phyloP scores from a whole-genome alignment of 805 yeast genomes.

The Blastobotrys terrestris region DNA sequence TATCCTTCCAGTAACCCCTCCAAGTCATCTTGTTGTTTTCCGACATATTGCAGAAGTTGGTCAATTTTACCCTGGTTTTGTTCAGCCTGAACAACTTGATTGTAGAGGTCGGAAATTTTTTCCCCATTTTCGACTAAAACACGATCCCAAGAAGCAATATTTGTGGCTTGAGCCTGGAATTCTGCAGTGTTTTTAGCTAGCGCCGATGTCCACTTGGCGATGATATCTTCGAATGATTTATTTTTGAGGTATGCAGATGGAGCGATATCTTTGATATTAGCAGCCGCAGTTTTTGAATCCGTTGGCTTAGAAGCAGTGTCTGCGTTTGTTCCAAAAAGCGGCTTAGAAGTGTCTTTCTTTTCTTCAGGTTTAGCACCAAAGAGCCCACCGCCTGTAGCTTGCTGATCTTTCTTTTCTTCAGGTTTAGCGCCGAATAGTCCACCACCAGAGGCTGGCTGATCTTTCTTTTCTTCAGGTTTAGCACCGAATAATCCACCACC shows the following conservation, averaged over 20 bases:
- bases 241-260: constrained; percentile 59
- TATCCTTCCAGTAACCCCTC: constrained; percentile 77
- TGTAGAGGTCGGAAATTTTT: constrained; percentile 68
- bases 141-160: constrained; percentile 80
- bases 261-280: constrained; percentile 49
- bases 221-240: constrained; percentile 86
- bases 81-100: constrained; percentile 76
- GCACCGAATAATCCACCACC: constrained; percentile 27
- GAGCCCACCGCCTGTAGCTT: constrained; percentile 22
- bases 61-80: constrained; percentile 80
- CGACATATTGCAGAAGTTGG: constrained; percentile 78
- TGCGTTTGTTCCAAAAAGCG: constrained; percentile 3
- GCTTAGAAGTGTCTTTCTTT: constrained; percentile 6
- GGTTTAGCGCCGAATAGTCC: constrained; percentile 15
- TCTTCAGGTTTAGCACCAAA: constrained; percentile 6
- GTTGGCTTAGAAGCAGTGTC: constrained; percentile 7
- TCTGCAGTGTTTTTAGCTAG: constrained; percentile 64
- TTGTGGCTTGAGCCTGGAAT: constrained; percentile 67
- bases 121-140: constrained; percentile 79
- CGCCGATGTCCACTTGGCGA: constrained; percentile 89
- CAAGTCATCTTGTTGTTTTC: constrained; percentile 86
- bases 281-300: constrained; percentile 18
- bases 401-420: constrained; percentile 18
- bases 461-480: constrained; percentile 14
- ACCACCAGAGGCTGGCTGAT: constrained; percentile 4